Percentiles rank a stretch among this genome's conserved stretches.
Conservation (phyloP, 148 eudicot genomes). For the Polygonum aviculare region DNA sequence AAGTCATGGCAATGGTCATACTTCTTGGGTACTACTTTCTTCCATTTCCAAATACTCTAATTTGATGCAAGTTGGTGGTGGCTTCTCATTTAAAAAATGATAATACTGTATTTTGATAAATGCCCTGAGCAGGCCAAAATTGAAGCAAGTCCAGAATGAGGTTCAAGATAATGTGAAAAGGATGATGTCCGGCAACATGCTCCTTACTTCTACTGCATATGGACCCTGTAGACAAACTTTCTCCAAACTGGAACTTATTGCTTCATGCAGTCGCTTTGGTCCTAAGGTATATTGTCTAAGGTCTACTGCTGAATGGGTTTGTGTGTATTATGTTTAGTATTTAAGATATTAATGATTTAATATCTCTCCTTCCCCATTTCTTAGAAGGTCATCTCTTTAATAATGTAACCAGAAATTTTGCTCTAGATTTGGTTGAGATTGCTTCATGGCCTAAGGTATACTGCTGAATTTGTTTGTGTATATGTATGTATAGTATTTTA, state of each 20-base stretch:
- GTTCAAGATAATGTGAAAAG: slow-evolving; percentile 69
- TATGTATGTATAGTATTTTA: no score
- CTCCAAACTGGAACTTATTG: slow-evolving; percentile 52
- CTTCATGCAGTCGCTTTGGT: slow-evolving; percentile 84
- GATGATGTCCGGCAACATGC: slow-evolving; percentile 64
- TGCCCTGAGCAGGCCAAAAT: slow-evolving; percentile 50
- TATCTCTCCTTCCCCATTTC: background rate
- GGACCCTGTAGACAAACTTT: slow-evolving; percentile 20
- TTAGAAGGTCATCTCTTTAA: background rate
- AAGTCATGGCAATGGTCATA: slow-evolving; percentile 82
- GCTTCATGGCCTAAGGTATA: background rate
- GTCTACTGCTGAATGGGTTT: background rate
- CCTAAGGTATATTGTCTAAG: slow-evolving; percentile 51
- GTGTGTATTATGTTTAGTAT: background rate
- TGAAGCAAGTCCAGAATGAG: slow-evolving; percentile 46
- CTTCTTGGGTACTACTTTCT: slow-evolving; percentile 56
- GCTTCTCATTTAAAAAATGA: slow-evolving; percentile 3
- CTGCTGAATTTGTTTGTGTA: no score
- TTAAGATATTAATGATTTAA: background rate
- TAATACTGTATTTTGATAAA: background rate
- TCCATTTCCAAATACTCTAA: background rate
- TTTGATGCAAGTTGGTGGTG: background rate
- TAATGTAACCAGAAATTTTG: background rate
- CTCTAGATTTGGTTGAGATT: background rate
- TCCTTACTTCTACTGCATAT: slow-evolving; percentile 29